Evolutionary conservation across 208 protist species (phyloP).

Genomic region (Histomonas meleagridis): DNA sequence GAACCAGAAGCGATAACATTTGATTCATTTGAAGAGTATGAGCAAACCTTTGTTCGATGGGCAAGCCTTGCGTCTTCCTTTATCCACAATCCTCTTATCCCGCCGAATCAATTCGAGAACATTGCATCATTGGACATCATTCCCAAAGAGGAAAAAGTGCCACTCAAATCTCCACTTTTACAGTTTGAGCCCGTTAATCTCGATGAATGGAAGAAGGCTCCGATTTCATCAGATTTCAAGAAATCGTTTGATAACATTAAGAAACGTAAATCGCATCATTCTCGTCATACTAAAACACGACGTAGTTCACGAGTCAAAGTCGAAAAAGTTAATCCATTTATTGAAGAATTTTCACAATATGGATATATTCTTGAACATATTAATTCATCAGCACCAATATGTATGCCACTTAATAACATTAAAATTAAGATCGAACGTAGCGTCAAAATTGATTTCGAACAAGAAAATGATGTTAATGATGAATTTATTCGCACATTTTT

Average conservation of each 20-base stretch:
- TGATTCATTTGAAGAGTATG: not conserved
- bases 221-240: not conserved
- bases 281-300: not conserved
- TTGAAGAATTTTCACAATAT: too few relatives aligned
- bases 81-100: not conserved
- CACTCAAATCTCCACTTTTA: not conserved
- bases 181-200: too few relatives aligned
- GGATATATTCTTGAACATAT: too few relatives aligned
- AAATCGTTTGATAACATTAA: not conserved
- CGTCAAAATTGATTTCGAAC: too few relatives aligned
- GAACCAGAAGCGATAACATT: not conserved
- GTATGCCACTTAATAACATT: too few relatives aligned
- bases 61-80: not conserved
- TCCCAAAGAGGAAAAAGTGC: not conserved
- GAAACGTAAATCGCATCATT: not conserved
- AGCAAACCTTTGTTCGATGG: not conserved
- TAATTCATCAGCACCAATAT: too few relatives aligned
- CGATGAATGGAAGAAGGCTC: too few relatives aligned
- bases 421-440: too few relatives aligned
- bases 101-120: not conserved
- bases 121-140: not conserved
- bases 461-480: too few relatives aligned
- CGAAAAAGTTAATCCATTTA: too few relatives aligned
- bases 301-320: too few relatives aligned
- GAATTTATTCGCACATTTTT: too few relatives aligned